phyloP scores from a whole-genome alignment of 1,139 yeast genomes.

The Suhomyces atakaporum region DNA sequence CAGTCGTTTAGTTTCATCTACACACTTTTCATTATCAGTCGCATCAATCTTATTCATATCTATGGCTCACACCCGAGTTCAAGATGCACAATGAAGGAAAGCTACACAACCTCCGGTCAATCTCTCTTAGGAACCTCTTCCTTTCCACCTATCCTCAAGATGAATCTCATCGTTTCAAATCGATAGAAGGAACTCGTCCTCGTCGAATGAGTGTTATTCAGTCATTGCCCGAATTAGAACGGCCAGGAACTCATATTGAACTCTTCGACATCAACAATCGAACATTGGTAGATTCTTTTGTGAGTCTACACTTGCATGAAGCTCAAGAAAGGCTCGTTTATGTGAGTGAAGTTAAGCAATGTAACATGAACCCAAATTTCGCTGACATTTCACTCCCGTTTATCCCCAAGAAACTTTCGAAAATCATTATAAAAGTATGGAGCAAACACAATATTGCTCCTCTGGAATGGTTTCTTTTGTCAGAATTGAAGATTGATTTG shows the following conservation, averaged over 20 bases:
- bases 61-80: too few relatives aligned
- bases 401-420: conserved; percentile 9
- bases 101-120: conserved; percentile 17
- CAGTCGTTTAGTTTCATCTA: too few relatives aligned
- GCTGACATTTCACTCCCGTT: conserved; percentile 31
- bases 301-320: conserved; percentile 26
- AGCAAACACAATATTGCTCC: conserved; percentile 11
- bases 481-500: conserved; percentile 24
- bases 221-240: conserved; percentile 15
- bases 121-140: conserved; percentile 22
- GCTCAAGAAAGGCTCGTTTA: conserved; percentile 25
- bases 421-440: conserved; percentile 31
- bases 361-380: conserved; percentile 34
- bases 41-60: too few relatives aligned
- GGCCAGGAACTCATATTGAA: conserved; percentile 16
- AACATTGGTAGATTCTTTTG: conserved; percentile 30
- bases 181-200: conserved; percentile 4
- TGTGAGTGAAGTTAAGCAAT: conserved; percentile 36
- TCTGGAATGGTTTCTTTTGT: conserved; percentile 25
- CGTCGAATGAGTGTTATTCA: conserved; percentile 16
- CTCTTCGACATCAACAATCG: conserved; percentile 14
- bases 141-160: conserved; percentile 1
- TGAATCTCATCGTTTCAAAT: conserved; percentile 3
- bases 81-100: conserved; percentile 13
- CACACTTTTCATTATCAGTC: too few relatives aligned